phyloP scores from a whole-genome alignment of 805 yeast genomes.

The Maudiozyma turicensis region DNA sequence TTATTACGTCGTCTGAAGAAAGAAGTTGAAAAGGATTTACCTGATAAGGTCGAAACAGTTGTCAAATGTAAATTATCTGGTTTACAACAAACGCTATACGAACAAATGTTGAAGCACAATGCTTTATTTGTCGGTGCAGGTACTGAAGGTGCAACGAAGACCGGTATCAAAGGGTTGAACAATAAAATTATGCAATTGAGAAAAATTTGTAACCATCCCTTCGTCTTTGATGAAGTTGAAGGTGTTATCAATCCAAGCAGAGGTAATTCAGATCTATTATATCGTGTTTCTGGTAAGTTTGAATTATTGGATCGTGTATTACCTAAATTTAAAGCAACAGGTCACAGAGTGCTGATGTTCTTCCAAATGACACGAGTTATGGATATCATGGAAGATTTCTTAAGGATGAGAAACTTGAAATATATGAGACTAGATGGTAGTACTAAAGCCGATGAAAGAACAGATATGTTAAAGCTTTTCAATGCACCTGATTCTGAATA shows the following conservation, averaged over 20 bases:
- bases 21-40: constrained; percentile 80
- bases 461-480: constrained; percentile 58
- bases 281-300: constrained; percentile 75
- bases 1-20: constrained; percentile 73
- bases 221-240: constrained; percentile 77
- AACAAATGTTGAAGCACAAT: constrained; percentile 69
- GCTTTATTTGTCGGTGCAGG: constrained; percentile 55
- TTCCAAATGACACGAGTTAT: constrained; percentile 86
- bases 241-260: constrained; percentile 53
- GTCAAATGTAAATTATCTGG: constrained; percentile 71
- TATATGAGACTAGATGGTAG: constrained; percentile 75
- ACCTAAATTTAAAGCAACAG: constrained; percentile 64
- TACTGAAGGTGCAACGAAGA: constrained; percentile 47
- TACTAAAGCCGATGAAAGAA: constrained; percentile 79
- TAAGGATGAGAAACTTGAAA: constrained; percentile 55
- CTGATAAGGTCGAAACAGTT: constrained; percentile 76
- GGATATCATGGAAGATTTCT: constrained; percentile 83
- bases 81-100: constrained; percentile 58
- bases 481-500: constrained; percentile 70
- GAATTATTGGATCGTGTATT: constrained; percentile 66
- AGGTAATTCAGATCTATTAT: constrained; percentile 55
- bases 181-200: constrained; percentile 79
- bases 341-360: constrained; percentile 72
- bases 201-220: constrained; percentile 82
- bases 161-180: constrained; percentile 68